Base-by-base conservation (phyloP, 768 basidiomycete genomes). In the Amanita molliuscula region DNA sequence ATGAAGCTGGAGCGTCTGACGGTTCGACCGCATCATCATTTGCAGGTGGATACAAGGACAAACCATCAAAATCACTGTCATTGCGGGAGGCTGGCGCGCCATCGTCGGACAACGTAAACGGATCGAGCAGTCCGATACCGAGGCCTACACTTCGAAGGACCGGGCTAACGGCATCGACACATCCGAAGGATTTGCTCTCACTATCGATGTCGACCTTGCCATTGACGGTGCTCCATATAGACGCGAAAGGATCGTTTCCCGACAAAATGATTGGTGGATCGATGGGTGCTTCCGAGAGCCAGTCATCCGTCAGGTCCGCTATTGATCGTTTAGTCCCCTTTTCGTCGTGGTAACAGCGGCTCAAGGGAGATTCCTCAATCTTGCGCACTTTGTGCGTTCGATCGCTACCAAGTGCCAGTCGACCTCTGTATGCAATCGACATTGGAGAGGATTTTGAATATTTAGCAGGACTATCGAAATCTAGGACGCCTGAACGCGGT, bases 41-140 rank as follows among this genome's bases (percentile, higher is more conserved):
- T 34, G 62, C 63, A 21, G 57, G 61, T 35, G 65, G 60, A 45
- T 56, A 62, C 51, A 58, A 59, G 44, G 62, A 57, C 35, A 62
- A 60, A 43, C 56, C 61, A 51, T 59, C 65, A 28, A 67, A 58
- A 48, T 72, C 67, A 41, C 59, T 56, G 56, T 69, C 66, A 48
- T 59, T 59, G 18, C 51, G 54, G 13, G 56, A 48, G 1, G 56
- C 38, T 6, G 59, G 44, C 18, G n/a, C 41, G 6, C 49, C 42
- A 35, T 44, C 49, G 18, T 50, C 49, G 31, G 74, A 67, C 43
- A 77, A 64, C 26, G 65, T 65, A 55, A 82, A 81, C 10, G 81
- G 75, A 47, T 74, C 78, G 56, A 82, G 66, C 35, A 82, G 65
- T 6, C 77, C 77, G 47, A 80, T 69, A 3, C 73, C 74, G 38